Evolutionary conservation across 495 filamentous ascomycete genomes (phyloP), one percentile per base, ranked within the genome.

Genomic region (Amphirosellinia nigrospora): DNA sequence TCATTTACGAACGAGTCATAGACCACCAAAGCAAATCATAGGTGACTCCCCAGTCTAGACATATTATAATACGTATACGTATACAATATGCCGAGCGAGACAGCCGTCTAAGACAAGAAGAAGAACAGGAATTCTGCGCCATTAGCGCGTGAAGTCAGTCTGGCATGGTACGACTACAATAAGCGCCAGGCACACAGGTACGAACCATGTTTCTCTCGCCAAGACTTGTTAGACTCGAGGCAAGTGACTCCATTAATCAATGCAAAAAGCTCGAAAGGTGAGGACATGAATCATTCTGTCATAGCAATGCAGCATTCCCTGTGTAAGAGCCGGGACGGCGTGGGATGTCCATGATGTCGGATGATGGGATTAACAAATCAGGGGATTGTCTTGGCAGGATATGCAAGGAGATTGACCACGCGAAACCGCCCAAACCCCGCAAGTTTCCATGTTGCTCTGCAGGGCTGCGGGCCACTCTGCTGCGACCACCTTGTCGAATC

Each of bases 381-480:
- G 65, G 65, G 65, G 38, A 34, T 46, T 10, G 52, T 59, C 53
- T 62, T 62, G 58, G 66, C 56, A 43, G 26, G 34, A 36, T 21
- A 69, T 69, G 66, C 66, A 69, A 69, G 66, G 66, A 61, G 43
- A 46, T 34, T 68, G 52, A 68, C 65, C 52, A 68, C 63, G 63
- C 63, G 63, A 65, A 65, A 65, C 45, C 45, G 46, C 32, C 60
- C 38, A 68, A 46, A 68, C 65, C 65, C 65, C 52, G 65, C 65
- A 68, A 58, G 52, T 68, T 52, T 58, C 10, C n/a, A 65, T 53
- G 63, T 28, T 69, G 38, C 66, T 59, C 38, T 60, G 56, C 43
- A 64, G 67, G 58, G 55, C 64, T 66, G 64, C 63, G 50, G 64
- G 48, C 66, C 53, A 68, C n/a, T 68, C 55, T 36, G 38, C 32